A percentile compares a stretch with the other conserved stretches of the same genome.
These are phyloP conservation scores for Leccinum incarnatum DNA, from an alignment of 768 basidiomycete species.

Conservation along the genomic window DNA sequence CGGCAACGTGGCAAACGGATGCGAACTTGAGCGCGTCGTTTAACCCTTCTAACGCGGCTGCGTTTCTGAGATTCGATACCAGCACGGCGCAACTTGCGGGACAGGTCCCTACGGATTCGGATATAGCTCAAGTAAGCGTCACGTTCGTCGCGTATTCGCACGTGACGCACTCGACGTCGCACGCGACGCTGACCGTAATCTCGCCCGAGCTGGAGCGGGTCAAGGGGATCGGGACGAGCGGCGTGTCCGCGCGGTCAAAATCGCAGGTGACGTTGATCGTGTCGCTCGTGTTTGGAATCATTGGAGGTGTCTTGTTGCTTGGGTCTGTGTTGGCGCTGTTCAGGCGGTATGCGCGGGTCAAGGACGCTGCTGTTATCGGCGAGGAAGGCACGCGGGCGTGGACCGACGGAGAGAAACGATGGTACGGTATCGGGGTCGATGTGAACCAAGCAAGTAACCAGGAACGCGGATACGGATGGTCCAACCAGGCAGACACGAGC, in stretches of 20 bases:
- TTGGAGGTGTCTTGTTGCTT: constrained; percentile 58
- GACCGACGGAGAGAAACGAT: constrained; percentile 64
- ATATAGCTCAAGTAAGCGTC: constrained; percentile 41
- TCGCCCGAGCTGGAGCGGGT: constrained; percentile 41
- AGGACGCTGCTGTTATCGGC: constrained; percentile 58
- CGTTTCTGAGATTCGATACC: constrained; percentile 56
- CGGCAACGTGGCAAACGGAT: constrained; percentile 36
- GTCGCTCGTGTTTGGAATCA: constrained; percentile 56
- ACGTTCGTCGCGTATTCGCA: constrained; percentile 69
- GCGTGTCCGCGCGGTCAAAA: constrained; percentile 43
- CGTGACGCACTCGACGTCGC: constrained; percentile 68
- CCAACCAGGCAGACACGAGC: constrained; percentile 27
- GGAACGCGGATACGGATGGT: constrained; percentile 33
- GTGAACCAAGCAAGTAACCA: constrained; percentile 8
- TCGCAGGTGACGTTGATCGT: constrained; percentile 55
- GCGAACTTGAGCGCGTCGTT: constrained; percentile 55
- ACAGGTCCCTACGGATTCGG: constrained; percentile 47
- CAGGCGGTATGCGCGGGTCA: constrained; percentile 53
- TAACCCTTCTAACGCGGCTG: constrained; percentile 45
- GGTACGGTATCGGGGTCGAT: constrained; percentile 56
- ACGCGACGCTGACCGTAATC: constrained; percentile 53
- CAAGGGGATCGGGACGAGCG: constrained; percentile 31
- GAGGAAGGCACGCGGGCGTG: constrained; percentile 57
- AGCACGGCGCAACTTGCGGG: constrained; percentile 49
- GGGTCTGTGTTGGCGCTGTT: constrained; percentile 54